These are phyloP conservation scores for Monilinia vaccinii-corymbosi DNA, from an alignment of 2,329 filamentous ascomycete species.

Conservation along the genomic window DNA sequence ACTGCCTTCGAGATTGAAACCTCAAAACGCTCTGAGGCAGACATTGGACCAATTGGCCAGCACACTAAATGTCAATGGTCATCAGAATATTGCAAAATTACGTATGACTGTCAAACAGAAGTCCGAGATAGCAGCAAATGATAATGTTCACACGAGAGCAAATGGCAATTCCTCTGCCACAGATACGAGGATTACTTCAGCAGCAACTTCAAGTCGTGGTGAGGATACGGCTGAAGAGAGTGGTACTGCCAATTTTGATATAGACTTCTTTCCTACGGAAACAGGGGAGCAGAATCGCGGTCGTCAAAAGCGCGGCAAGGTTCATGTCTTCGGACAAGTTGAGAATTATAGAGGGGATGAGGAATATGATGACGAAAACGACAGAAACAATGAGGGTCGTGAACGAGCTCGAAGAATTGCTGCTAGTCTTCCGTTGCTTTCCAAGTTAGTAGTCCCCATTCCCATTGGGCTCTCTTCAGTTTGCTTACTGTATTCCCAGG, in stretches of 20 bases:
- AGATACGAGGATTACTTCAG: constrained; percentile 25
- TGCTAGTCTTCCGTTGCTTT: constrained; percentile 26
- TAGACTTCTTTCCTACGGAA: constrained; percentile 29
- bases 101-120: constrained; percentile 44
- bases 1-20: constrained; percentile 61
- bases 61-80: constrained; percentile 65
- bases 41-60: constrained; percentile 56
- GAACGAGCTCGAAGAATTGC: constrained; percentile 28
- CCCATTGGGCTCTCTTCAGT: background rate
- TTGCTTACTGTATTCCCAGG: constrained; percentile 21
- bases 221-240: constrained; percentile 25
- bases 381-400: constrained; percentile 25
- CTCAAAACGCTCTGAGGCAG: constrained; percentile 32
- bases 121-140: background rate
- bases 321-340: constrained; percentile 32
- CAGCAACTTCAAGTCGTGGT: constrained; percentile 10
- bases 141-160: background rate
- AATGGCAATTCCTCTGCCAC: constrained; percentile 22
- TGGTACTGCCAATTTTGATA: constrained; percentile 29
- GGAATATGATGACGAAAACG: constrained; percentile 14
- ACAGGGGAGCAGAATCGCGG: constrained; percentile 24
- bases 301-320: constrained; percentile 17
- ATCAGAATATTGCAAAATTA: constrained; percentile 68
- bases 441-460: constrained; percentile 24
- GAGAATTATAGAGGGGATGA: constrained; percentile 27